Base-by-base conservation (phyloP, 176 grass and related monocot species). In the Carex myosuroides region DNA sequence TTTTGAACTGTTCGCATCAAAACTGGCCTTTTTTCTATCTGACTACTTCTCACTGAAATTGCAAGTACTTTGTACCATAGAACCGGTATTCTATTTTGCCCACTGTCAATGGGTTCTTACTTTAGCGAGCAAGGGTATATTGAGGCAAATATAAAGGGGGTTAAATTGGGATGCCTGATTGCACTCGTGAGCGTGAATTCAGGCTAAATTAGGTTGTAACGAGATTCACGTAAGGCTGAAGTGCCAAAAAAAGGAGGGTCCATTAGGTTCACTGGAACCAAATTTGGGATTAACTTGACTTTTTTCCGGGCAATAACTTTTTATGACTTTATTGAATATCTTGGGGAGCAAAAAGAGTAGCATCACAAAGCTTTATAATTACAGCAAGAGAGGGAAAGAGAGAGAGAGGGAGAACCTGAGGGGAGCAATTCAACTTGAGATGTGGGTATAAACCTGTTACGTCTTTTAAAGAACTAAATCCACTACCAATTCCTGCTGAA, bases 361-460 rank as follows among this genome's bases (percentile, higher is more conserved):
- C 13, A 16, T 32, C 66, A 41, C 42, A 70, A 75, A 55, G 68
- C 8, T 39, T 39, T 71, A 46, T 71, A 48, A 71, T n/a, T 17
- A 76, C 10, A n/a, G 9, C 46, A 12, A 0, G 78, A 1, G 21
- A 85, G 64, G 86, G 86, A 2, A 9, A 6, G 63, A 73, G 18
- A 0, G 76, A 0, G 37, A 86, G 78, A 86, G 81, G 1, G 24
- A 5, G 64, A 83, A 95, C 93, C 92, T 93, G 90, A 8, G 93
- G 86, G 53, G 93, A 92, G 88, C 91, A 93, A 53, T 95, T 93
- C 64, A 93, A 85, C 63, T 90, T 90, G 52, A 84, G 81, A 78
- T 87, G 73, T 64, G 85, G 61, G 70, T 87, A 81, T 53, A 84
- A 35, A n/a, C 35, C 81, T 3, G 71, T 81, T 35, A 83, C 22